phyloP scores from a whole-genome alignment of 495 filamentous ascomycete species.

The Penicillium arizonense region DNA sequence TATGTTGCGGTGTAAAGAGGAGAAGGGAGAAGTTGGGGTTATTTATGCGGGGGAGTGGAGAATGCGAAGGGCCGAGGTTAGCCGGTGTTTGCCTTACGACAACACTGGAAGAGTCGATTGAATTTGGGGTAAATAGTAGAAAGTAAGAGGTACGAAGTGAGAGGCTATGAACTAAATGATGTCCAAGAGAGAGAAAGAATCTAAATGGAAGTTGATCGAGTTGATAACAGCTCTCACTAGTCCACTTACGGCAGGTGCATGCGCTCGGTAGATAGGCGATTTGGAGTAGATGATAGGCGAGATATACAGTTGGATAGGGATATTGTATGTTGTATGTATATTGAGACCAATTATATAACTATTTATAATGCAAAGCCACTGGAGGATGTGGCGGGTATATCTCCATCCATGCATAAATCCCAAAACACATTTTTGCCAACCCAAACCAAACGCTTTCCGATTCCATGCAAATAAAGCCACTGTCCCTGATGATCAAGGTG shows the following conservation, averaged over 20 bases:
- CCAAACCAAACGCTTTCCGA: too few relatives aligned
- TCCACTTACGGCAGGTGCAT: background rate
- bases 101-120: conserved; percentile 8
- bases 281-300: background rate
- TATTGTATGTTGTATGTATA: conserved; percentile 2
- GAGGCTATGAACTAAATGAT: too few relatives aligned
- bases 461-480: too few relatives aligned
- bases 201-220: background rate
- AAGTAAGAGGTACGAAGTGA: too few relatives aligned
- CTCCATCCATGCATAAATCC: background rate
- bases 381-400: conserved; percentile 6
- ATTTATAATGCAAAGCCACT: background rate
- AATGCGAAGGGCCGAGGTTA: conserved; percentile 14
- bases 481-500: background rate
- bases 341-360: background rate
- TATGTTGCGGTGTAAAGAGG: background rate
- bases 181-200: background rate
- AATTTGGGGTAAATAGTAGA: too few relatives aligned
- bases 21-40: conserved; percentile 11
- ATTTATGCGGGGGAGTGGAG: conserved; percentile 27
- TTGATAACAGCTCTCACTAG: background rate
- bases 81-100: conserved; percentile 4
- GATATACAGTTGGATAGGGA: background rate
- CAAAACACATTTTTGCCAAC: background rate
- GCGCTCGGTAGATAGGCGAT: background rate